phyloP scores from a whole-genome alignment of 2,329 filamentous ascomycete genomes.

The Nigrospora sphaerica region DNA sequence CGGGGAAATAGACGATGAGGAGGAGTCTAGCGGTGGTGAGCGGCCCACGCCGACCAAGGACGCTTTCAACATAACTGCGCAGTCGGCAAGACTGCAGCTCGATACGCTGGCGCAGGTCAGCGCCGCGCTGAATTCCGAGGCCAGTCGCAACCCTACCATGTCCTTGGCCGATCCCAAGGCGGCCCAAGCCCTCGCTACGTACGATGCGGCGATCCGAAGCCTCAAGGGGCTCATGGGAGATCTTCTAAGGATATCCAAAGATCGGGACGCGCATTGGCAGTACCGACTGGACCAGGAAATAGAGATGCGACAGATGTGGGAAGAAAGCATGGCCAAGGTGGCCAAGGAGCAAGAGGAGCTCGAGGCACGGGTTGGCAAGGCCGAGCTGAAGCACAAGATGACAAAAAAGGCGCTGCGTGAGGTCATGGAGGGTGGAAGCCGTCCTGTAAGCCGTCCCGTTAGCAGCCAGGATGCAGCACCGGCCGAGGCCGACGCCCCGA shows the following conservation, averaged over 20 bases:
- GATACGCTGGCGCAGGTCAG: conserved; percentile 85
- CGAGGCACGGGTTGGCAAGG: conserved; percentile 79
- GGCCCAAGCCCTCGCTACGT: conserved; percentile 71
- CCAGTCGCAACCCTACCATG: conserved; percentile 59
- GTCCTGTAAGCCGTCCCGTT: conserved; percentile 21
- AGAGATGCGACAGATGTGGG: conserved; percentile 92
- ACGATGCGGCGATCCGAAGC: conserved; percentile 84
- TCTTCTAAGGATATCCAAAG: conserved; percentile 82
- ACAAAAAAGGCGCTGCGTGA: conserved; percentile 78
- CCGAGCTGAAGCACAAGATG: conserved; percentile 80
- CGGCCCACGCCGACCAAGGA: conserved; percentile 73
- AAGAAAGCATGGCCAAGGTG: conserved; percentile 98
- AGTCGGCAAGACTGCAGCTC: conserved; percentile 87
- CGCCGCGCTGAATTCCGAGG: conserved; percentile 69
- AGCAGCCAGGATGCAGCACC: conserved; percentile 15
- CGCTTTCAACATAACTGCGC: conserved; percentile 93
- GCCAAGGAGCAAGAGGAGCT: conserved; percentile 89
- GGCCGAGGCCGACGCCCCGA: conserved; percentile 9
- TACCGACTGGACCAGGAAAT: conserved; percentile 86
- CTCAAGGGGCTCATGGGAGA: conserved; percentile 79
- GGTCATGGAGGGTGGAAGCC: conserved; percentile 5
- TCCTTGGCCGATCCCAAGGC: conserved; percentile 71
- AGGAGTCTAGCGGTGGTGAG: conserved; percentile 74
- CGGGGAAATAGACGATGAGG: conserved; percentile 49
- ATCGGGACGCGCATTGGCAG: conserved; percentile 96